phyloP scores from a whole-genome alignment of 192 early-diverging fungal genomes.

The Umbelopsis vinacea region DNA sequence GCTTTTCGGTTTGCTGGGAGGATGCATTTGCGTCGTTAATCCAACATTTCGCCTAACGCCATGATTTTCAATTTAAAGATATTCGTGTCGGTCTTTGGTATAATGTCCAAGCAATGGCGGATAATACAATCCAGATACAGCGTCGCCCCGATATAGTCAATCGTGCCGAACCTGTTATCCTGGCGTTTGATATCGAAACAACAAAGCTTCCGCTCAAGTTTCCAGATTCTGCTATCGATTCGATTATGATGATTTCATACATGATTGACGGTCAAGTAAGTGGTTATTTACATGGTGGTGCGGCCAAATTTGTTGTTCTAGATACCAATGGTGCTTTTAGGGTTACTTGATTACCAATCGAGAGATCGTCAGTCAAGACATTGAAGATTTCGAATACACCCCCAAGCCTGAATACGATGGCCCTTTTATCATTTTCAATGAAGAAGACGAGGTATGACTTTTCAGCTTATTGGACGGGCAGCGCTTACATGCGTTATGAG shows the following conservation, averaged over 20 bases:
- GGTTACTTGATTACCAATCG: constrained; percentile 98
- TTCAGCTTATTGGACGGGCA: neutral
- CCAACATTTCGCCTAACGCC: neutral
- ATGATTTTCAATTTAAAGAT: constrained; percentile 45
- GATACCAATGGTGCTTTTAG: constrained; percentile 42
- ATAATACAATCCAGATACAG: constrained; percentile 63
- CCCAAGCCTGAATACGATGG: constrained; percentile 95
- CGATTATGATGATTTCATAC: constrained; percentile 99
- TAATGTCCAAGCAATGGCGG: constrained; percentile 64
- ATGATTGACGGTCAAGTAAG: constrained; percentile 97
- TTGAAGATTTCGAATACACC: constrained; percentile 97
- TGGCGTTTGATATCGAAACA: constrained; percentile 98
- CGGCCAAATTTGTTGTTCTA: neutral
- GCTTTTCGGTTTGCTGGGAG: neutral
- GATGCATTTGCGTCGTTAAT: neutral
- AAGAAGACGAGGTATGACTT: constrained; percentile 75
- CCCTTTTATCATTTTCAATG: constrained; percentile 97
- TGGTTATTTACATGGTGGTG: neutral
- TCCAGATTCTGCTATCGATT: constrained; percentile 87
- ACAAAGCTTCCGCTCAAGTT: constrained; percentile 98
- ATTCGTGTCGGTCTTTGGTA: constrained; percentile 98
- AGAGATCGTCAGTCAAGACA: constrained; percentile 93
- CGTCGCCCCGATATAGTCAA: constrained; percentile 82
- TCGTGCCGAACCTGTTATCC: constrained; percentile 91
- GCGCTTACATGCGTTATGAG: neutral